These are phyloP conservation scores for Populus trichocarpa DNA, from an alignment of 441 rosid species.

Conservation along the genomic window DNA sequence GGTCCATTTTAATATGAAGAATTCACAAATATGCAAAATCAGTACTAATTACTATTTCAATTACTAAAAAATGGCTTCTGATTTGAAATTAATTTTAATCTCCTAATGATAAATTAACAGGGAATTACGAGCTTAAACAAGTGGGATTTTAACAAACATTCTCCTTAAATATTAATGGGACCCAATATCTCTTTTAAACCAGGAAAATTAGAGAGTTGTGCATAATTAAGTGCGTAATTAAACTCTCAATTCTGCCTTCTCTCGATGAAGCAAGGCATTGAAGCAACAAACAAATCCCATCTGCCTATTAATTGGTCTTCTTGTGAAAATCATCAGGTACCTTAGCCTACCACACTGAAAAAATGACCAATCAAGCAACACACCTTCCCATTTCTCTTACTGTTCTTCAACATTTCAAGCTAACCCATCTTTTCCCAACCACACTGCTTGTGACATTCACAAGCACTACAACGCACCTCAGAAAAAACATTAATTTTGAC, in stretches of 20 bases:
- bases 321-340: not conserved
- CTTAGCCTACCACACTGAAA: not conserved
- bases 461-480: not conserved
- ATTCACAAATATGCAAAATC: too few species aligned
- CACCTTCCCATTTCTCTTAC: not conserved
- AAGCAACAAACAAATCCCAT: not conserved
- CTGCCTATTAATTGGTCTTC: not conserved
- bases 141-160: not conserved
- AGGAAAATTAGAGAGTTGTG: not conserved
- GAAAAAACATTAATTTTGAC: not conserved
- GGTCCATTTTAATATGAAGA: too few species aligned
- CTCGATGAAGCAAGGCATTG: not conserved
- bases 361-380: not conserved
- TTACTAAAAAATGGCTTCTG: too few species aligned
- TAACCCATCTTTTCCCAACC: conserved; percentile 13
- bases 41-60: too few species aligned
- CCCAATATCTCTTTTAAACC: not conserved
- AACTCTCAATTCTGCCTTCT: not conserved
- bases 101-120: too few species aligned
- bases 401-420: conserved; percentile 7
- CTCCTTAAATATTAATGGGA: not conserved
- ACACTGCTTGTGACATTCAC: not conserved
- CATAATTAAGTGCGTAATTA: not conserved
- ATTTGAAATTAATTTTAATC: too few species aligned
- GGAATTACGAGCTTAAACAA: not conserved